Evolutionary conservation across 176 grass and related monocot genomes (phyloP).

Genomic region (Rhynchospora pubera): DNA sequence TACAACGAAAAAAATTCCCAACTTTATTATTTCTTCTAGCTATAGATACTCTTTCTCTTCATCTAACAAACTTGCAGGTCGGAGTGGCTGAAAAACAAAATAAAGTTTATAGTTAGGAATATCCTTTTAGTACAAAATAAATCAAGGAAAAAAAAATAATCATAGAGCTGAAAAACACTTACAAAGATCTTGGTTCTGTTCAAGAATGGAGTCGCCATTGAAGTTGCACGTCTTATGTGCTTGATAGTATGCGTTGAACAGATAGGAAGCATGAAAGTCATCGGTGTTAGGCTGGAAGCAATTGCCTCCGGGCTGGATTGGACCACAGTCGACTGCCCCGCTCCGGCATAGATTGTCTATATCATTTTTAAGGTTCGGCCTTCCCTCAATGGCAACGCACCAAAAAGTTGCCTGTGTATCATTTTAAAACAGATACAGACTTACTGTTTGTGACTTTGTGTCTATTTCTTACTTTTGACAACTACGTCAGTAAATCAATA

Average conservation of each 20-base stretch:
- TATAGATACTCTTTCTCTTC: background rate
- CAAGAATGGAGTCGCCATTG: slow-evolving; percentile 53
- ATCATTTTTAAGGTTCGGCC: slow-evolving; percentile 63
- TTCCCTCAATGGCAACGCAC: slow-evolving; percentile 66
- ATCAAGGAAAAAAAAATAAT: background rate
- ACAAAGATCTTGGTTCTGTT: slow-evolving; percentile 58
- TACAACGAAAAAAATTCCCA: background rate
- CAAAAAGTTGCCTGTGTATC: slow-evolving; percentile 20
- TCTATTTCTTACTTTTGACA: no score
- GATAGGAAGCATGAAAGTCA: slow-evolving; percentile 66
- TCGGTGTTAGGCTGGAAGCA: slow-evolving; percentile 70
- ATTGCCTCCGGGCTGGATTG: slow-evolving; percentile 55
- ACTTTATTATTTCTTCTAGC: background rate
- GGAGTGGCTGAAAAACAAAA: background rate
- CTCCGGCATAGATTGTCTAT: slow-evolving; percentile 76
- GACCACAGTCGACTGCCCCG: slow-evolving; percentile 56
- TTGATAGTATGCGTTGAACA: slow-evolving; percentile 96
- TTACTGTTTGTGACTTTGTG: background rate
- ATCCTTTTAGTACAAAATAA: no score
- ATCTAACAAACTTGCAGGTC: background rate
- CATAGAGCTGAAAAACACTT: slow-evolving; percentile 22
- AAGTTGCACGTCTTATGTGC: slow-evolving; percentile 75
- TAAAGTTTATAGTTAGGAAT: background rate
- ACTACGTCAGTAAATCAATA: no score
- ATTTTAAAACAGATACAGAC: background rate